Base-by-base conservation (phyloP, 1,139 yeast species). In the Yamadazyma kanchanaburiensis region DNA sequence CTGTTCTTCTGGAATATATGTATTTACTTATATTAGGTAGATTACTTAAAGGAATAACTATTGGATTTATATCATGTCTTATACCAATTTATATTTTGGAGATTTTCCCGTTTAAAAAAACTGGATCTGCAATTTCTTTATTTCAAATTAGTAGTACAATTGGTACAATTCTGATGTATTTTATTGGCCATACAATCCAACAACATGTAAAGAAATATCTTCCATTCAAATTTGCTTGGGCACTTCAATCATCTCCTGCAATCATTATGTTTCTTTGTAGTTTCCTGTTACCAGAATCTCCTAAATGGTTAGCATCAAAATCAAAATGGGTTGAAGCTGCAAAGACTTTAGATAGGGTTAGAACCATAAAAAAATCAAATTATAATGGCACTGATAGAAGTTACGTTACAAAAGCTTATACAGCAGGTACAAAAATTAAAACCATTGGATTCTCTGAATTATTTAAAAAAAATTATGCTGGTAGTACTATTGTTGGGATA, bases 1-100 rank as follows among this genome's bases (percentile, higher is more conserved):
- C 46, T 3, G 48, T 51, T 19, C 37, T 54, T 16, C 62, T 61
- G 56, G 43, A 48, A 9, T 49, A 45, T 24, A 38, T 51, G 4
- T 47, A 49, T 25, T 36, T 58, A 22, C 40, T 62, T 5, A 52
- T 60, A 2, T 25, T 55, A 9, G 64, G 61, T 14, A 43, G 60
- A 20, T 36, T 55, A 2, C 30, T 55, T 11, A 62, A 58, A 34
- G 70, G 70, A 0, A 15, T 53, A 3, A 42, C 61, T 5, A 41
- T 60, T 27, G 70, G 70, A 3, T 38, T 59, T 21, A 45, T 56
- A 7, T 46, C 58, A 11, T 49, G 57, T 11, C 33, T 55, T n/a
- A 43, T 58, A 3, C 67, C 68, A 1, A 48, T 59, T 2, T 64
- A 64, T 35, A 43, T 57, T 3, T 43, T 53, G 8, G 70, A 63